A percentile compares a stretch with the other conserved stretches of the same genome.
Conservation (phyloP, 169 alveolate species). For the Pseudocohnilembus persalinus region DNA sequence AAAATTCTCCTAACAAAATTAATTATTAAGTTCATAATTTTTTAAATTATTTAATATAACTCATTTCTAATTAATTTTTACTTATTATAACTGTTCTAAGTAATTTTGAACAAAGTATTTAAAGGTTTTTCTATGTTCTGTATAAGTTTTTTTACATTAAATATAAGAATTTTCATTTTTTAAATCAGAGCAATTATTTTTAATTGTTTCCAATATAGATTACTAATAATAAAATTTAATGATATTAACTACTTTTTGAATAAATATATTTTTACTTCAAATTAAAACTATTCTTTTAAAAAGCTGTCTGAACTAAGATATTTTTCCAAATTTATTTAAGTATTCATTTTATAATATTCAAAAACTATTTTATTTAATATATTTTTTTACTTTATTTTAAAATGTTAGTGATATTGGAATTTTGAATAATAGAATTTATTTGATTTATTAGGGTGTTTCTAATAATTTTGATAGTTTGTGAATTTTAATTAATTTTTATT, state of each 20-base stretch:
- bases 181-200: background rate
- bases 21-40: no score
- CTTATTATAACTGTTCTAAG: background rate
- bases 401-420: no score
- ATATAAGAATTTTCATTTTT: background rate
- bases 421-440: no score
- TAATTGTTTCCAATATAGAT: background rate
- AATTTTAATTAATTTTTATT: no score
- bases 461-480: no score
- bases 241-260: no score
- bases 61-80: no score
- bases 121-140: background rate
- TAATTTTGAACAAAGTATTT: background rate
- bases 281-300: background rate
- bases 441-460: no score
- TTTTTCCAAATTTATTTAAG: background rate
- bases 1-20: no score
- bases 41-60: no score
- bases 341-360: background rate
- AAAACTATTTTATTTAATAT: no score
- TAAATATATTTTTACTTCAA: background rate
- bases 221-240: background rate
- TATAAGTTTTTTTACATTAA: background rate
- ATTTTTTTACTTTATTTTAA: no score
- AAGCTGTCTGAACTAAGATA: background rate